Evolutionary conservation across 371 early-diverging fungal genomes (phyloP), one percentile per base, ranked within the genome.

Genomic region (Fennellomyces sp.): DNA sequence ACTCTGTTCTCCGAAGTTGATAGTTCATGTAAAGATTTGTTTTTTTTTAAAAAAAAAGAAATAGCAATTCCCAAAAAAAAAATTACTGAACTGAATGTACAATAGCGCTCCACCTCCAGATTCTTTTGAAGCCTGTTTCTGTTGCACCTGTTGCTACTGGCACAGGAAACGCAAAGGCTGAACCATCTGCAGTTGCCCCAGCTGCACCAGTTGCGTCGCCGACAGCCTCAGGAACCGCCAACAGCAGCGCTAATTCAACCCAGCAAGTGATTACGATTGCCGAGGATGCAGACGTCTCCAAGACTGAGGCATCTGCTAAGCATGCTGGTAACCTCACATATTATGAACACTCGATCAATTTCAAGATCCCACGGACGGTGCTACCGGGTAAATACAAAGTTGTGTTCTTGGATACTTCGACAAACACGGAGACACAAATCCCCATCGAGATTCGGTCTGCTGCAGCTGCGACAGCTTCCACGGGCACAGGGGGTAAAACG

Each of bases 321-420:
- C 54, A 56, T 29, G 63, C 57, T 5, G 67, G 68, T 10, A 76
- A 80, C 50, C 26, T 59, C 7, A 76, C 77, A 11, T 68, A 59
- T 15, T 80, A 80, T 52, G 73, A 80, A 29, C 76, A 80, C 51
- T 71, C 73, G 10, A 49, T 68, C 52, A 80, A 76, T 54, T 80
- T 66, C 61, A 61, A 68, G 17, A 80, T 80, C 51, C 76, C 80
- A 23, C 54, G 52, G 15, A 73, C 64, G 1, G 66, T 76, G 1
- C 29, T 60, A 29, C 67, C 68, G 19, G 80, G 80, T n/a, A 48
- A 42, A 8, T 80, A 80, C 60, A 72, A 80, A 29, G 80, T 80
- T 26, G 55, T 73, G 17, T 76, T 80, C 49, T 41, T 64, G n/a
- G 70, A 75, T 48, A 38, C 62, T 23, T 63, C 62, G 5, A 80